Evolutionary conservation across 2,329 filamentous ascomycete species (phyloP).

Genomic region (Diaporthe humulicola): DNA sequence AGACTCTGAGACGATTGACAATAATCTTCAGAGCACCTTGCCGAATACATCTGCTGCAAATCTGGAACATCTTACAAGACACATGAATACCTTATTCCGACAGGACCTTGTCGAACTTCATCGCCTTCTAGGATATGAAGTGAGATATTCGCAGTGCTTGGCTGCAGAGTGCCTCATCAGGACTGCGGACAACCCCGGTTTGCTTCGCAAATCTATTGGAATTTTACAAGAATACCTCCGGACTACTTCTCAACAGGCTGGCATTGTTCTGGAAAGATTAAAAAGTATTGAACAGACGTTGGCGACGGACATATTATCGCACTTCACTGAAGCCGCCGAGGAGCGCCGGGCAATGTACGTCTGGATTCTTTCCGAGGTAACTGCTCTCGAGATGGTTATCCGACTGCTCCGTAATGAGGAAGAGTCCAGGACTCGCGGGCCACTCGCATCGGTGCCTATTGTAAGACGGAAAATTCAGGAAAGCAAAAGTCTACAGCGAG

Average conservation of each 20-base stretch:
- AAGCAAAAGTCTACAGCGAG: neutral
- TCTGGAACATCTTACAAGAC: neutral
- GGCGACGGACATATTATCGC: neutral
- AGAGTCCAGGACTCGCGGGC: neutral
- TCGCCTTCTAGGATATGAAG: neutral
- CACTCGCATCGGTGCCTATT: neutral
- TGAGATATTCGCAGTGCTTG: conserved; percentile 17
- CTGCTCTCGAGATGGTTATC: neutral
- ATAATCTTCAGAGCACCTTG: neutral
- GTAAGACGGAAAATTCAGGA: neutral
- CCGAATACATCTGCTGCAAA: too few relatives aligned
- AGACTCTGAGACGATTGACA: neutral
- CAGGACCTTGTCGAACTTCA: neutral
- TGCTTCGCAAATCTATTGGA: neutral
- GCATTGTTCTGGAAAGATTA: neutral
- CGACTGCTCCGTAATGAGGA: neutral
- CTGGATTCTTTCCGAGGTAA: neutral
- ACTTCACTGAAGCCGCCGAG: neutral
- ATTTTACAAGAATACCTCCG: neutral
- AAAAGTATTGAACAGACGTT: neutral
- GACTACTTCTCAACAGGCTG: neutral
- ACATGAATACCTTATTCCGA: neutral
- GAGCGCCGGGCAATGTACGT: neutral
- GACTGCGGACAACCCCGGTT: neutral
- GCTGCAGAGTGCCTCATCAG: neutral